phyloP scores from a whole-genome alignment of 1,139 yeast genomes.

The Groenewaldozyma auringiensis region DNA sequence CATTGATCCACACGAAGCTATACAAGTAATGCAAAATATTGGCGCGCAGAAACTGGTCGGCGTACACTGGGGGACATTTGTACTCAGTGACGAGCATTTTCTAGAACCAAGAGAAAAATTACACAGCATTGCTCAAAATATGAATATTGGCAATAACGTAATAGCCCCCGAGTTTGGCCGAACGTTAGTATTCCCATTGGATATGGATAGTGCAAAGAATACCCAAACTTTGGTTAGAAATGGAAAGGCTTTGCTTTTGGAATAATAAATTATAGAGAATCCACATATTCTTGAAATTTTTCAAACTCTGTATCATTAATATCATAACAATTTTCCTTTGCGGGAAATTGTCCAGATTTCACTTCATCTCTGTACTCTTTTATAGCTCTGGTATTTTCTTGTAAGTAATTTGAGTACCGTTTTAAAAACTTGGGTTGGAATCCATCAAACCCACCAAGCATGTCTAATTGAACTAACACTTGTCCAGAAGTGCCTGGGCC shows the following conservation, averaged over 20 bases:
- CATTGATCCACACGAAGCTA: slow-evolving; percentile 70
- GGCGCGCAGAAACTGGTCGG: slow-evolving; percentile 64
- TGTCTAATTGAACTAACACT: slow-evolving; percentile 79
- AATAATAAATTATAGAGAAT: slow-evolving; percentile 16
- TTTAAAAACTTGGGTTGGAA: slow-evolving; percentile 71
- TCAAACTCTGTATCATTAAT: slow-evolving; percentile 59
- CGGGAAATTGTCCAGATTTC: slow-evolving; percentile 49
- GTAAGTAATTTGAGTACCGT: slow-evolving; percentile 49
- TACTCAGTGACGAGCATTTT: slow-evolving; percentile 78
- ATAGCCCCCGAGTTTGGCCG: slow-evolving; percentile 49
- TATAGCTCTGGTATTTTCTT: slow-evolving; percentile 47
- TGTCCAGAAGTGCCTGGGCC: slow-evolving; percentile 83
- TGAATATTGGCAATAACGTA: slow-evolving; percentile 31
- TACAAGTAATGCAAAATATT: slow-evolving; percentile 58
- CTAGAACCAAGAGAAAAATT: slow-evolving; percentile 64
- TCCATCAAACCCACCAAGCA: slow-evolving; percentile 59
- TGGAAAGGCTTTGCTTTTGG: slow-evolving; percentile 25
- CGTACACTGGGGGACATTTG: slow-evolving; percentile 94
- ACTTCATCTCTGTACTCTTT: slow-evolving; percentile 54
- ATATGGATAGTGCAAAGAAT: slow-evolving; percentile 15
- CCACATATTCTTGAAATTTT: slow-evolving; percentile 35
- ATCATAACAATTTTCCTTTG: slow-evolving; percentile 58
- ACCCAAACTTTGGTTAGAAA: slow-evolving; percentile 22
- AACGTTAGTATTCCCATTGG: slow-evolving; percentile 37
- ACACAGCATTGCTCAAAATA: slow-evolving; percentile 23